Evolutionary conservation across 2,329 filamentous ascomycete genomes (phyloP).

Genomic region (Bisporella sp.): DNA sequence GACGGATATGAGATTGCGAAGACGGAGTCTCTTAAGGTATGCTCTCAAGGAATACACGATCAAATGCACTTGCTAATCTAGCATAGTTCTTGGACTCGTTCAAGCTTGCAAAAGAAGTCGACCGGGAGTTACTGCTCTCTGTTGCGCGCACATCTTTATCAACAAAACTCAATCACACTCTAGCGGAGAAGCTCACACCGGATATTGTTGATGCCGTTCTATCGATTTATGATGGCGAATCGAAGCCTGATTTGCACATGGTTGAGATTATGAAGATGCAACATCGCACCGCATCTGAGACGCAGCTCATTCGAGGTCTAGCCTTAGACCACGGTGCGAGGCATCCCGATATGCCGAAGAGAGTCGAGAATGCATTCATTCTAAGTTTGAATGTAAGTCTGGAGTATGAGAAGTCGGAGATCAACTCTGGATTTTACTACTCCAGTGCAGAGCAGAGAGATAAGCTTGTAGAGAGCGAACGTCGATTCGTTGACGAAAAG

Average conservation of each 20-base stretch:
- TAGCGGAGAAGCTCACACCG: constrained; percentile 87
- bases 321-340: constrained; percentile 92
- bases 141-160: constrained; percentile 92
- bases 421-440: constrained; percentile 99
- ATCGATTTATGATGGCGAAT: constrained; percentile 81
- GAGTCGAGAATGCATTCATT: constrained; percentile 91
- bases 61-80: constrained; percentile 9
- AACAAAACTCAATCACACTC: constrained; percentile 84
- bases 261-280: constrained; percentile 99
- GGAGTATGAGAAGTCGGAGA: constrained; percentile 98
- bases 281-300: constrained; percentile 92
- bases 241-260: constrained; percentile 97
- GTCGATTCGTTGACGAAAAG: constrained; percentile 92
- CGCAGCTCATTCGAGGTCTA: constrained; percentile 87
- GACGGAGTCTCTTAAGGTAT: constrained; percentile 78
- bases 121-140: constrained; percentile 86
- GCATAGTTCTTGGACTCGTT: constrained; percentile 83
- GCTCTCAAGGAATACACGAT: not conserved
- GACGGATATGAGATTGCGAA: constrained; percentile 98
- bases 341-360: constrained; percentile 97
- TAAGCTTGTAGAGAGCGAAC: constrained; percentile 96
- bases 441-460: constrained; percentile 94
- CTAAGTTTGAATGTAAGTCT: constrained; percentile 92
- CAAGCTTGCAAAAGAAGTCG: constrained; percentile 81
- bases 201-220: constrained; percentile 95